A percentile compares a stretch with the other conserved stretches of the same genome.
Conservation (phyloP, 345 rosid species). For the Hypericum perforatum region DNA sequence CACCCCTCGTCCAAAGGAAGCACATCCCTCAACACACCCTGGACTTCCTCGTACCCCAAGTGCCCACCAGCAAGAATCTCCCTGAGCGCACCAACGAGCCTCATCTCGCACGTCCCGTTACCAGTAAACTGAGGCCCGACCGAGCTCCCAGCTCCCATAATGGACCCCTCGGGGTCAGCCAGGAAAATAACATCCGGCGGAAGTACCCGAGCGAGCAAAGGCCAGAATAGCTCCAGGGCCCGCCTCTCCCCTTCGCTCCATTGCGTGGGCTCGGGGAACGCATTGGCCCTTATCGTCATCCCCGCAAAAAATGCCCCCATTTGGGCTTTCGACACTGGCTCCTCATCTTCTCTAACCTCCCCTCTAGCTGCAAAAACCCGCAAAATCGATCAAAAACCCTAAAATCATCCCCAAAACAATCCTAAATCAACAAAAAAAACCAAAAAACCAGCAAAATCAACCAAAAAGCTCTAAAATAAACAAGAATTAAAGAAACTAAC, state of each 20-base stretch:
- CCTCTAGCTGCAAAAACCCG: slow-evolving; percentile 48
- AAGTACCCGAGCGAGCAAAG: slow-evolving; percentile 48
- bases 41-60: slow-evolving; percentile 87
- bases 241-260: slow-evolving; percentile 92
- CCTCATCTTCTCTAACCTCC: slow-evolving; percentile 61
- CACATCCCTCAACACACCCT: slow-evolving; percentile 76
- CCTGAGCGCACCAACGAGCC: slow-evolving; percentile 89
- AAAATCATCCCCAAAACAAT: neutral
- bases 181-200: slow-evolving; percentile 82
- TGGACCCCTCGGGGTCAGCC: slow-evolving; percentile 92
- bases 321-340: slow-evolving; percentile 71
- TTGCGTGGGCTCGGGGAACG: slow-evolving; percentile 83
- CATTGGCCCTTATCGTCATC: slow-evolving; percentile 88
- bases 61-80: slow-evolving; percentile 96
- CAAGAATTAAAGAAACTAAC: neutral
- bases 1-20: slow-evolving; percentile 49
- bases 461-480: neutral
- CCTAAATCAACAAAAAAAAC: neutral
- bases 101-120: slow-evolving; percentile 61
- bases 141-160: slow-evolving; percentile 63
- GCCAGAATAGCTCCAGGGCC: slow-evolving; percentile 75
- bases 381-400: neutral
- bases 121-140: slow-evolving; percentile 77
- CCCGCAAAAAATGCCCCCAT: slow-evolving; percentile 94
- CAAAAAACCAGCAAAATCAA: neutral